These are phyloP conservation scores for Puya raimondii DNA, from an alignment of 176 grass and related monocot genomes.

Conservation along the genomic window DNA sequence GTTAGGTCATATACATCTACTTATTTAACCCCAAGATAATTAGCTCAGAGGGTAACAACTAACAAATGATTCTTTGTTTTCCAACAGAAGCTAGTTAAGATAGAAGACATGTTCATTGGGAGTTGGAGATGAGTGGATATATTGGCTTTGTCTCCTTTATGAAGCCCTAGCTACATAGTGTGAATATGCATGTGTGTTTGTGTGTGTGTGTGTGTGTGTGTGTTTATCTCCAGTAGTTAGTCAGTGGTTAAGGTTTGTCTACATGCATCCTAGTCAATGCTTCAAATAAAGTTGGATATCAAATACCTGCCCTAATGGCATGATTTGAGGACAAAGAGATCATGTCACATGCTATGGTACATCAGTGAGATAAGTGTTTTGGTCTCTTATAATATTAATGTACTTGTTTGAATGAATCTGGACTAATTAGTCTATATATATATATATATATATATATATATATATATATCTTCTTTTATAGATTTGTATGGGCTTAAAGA, in stretches of 20 bases:
- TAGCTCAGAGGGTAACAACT: background rate
- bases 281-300: background rate
- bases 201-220: background rate
- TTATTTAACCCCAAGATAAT: background rate
- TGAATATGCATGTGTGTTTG: background rate
- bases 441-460: too few species aligned
- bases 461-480: too few species aligned
- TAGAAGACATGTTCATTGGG: background rate
- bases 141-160: background rate
- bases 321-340: conserved; percentile 1
- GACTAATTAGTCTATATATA: background rate
- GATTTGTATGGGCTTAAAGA: too few species aligned
- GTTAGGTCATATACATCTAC: background rate
- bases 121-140: background rate
- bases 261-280: conserved; percentile 10
- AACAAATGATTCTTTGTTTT: background rate
- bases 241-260: background rate
- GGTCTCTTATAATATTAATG: background rate
- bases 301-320: background rate
- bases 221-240: background rate
- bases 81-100: background rate
- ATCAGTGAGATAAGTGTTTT: background rate
- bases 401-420: conserved; percentile 1
- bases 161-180: background rate
- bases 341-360: background rate